These are phyloP conservation scores for Samsoniella hepiali DNA, from an alignment of 2,329 filamentous ascomycete species.

Conservation along the genomic window DNA sequence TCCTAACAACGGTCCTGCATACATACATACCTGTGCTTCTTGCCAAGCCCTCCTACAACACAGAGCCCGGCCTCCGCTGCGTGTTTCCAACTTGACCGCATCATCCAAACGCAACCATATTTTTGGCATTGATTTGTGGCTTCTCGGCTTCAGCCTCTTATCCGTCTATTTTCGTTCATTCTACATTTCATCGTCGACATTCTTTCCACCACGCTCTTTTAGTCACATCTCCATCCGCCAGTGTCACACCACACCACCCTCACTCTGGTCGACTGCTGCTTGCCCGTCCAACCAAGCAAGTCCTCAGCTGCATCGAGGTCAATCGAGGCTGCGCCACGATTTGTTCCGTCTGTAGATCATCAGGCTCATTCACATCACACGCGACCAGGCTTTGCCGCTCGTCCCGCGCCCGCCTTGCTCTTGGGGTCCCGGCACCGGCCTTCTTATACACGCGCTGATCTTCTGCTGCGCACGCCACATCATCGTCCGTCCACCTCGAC, in stretches of 20 bases:
- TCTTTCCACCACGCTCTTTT: not conserved
- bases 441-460: not conserved
- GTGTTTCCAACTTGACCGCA: not conserved
- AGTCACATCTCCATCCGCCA: not conserved
- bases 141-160: not conserved
- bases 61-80: not conserved
- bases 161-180: not conserved
- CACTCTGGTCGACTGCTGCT: not conserved
- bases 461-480: not conserved
- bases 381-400: not conserved
- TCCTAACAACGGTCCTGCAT: not conserved
- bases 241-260: not conserved
- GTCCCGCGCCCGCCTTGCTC: not conserved
- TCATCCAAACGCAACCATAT: not conserved
- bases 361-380: slow-evolving; percentile 1
- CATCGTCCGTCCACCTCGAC: not conserved
- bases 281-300: not conserved
- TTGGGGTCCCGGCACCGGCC: not conserved
- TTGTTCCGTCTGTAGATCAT: not conserved
- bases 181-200: not conserved
- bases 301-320: not conserved
- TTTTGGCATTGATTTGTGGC: slow-evolving; percentile 2
- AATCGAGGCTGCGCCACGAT: slow-evolving; percentile 10
- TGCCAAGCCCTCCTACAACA: slow-evolving; percentile 10
- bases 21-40: slow-evolving; percentile 3